Base-by-base conservation (phyloP, 2,329 filamentous ascomycete genomes). In the Sordariomycetes sp. region DNA sequence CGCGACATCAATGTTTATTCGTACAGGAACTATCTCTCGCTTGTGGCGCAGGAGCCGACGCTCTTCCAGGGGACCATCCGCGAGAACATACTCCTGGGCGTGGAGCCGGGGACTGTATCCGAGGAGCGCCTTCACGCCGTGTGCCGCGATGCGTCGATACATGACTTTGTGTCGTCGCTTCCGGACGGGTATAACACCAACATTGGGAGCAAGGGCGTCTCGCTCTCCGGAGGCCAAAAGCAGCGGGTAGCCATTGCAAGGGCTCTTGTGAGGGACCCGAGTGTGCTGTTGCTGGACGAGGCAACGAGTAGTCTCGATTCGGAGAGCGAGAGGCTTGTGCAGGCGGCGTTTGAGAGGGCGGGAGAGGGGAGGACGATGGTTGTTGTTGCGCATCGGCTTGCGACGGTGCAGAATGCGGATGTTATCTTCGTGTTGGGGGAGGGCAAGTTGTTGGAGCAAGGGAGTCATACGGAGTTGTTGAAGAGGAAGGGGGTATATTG, bases 361-460 rank as follows among this genome's bases (percentile, higher is more conserved):
- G 76, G 76, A 3, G 74, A 76, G 61, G 79, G 79, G 2, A 71
- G 79, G 8, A 84, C 89, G 1, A 88, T 87, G 60, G 74, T 94
- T 2, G 86, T 87, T 2, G 87, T 94, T 12, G 89, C 89, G 1
- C 89, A 92, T 67, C 76, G 88, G 15, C 73, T 92, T 54, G 85
- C 85, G 0, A 92, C 86, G 13, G 83, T 91, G 22, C 87, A 88
- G 67, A 86, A 90, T 62, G 86, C 87, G 1, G 84, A 92, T 66
- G 73, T 84, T n/a, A 91, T 91, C 50, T 89, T 88, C 63, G 87
- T 92, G 0, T 80, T 94, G 53, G 86, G 86, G 12, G 77, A 84
- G 60, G 82, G 85, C 25, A 78, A 74, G 62, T 70, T 82, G 51
- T 64, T 82, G 12, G 79, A 82, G 66, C 70, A 76, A 65, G 79